Base-by-base conservation (phyloP, 192 early-diverging fungal species). In the Coemansia umbellata region DNA sequence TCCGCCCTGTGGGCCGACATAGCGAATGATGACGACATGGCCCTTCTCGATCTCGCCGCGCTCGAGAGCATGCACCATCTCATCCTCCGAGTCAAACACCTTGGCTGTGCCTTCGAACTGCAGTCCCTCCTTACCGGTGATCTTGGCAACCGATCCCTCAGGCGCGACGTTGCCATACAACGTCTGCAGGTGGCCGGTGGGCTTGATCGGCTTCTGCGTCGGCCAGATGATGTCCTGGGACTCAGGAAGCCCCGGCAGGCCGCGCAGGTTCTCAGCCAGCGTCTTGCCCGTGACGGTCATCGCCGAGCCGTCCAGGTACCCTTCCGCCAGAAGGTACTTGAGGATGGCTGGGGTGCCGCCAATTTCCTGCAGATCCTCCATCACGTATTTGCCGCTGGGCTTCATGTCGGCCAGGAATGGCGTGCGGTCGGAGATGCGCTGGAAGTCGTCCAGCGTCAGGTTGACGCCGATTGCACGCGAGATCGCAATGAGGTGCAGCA, bases 231-330 rank as follows among this genome's bases (percentile, higher is more conserved):
- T 82, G 58, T 92, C 84, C 78, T 99, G 95, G 37, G 72, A 80
- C 22, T 80, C 75, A 17, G 28, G 15, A 13, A 99, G 79, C n/a
- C 79, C 86, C 27, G 91, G 89, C 8, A 94, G 62, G 26, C 64
- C 57, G 50, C 78, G 64, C 60, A 99, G 78, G 78, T 99, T 99
- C 81, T 99, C 93, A 17, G 80, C 88, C 30, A 99, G 58, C 3
- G 97, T 94, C 79, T 97, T 95, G 53, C 97, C 97, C 22, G 97
- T 99, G 36, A 97, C 93, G 1, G 97, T 97, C 80, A 99, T 78
- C 13, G 79, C 79, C 68, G 93, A 88, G 45, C 94, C 94, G 63
- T 95, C 77, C 31, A 99, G 78, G 37, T 87, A 56, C 15, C 90
- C 89, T 59, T 97, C 84, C 22, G 85, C 71, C 53, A 95, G 59